Conservation (phyloP, 192 early-diverging fungal species). For the Irineochytrium annulatum region DNA sequence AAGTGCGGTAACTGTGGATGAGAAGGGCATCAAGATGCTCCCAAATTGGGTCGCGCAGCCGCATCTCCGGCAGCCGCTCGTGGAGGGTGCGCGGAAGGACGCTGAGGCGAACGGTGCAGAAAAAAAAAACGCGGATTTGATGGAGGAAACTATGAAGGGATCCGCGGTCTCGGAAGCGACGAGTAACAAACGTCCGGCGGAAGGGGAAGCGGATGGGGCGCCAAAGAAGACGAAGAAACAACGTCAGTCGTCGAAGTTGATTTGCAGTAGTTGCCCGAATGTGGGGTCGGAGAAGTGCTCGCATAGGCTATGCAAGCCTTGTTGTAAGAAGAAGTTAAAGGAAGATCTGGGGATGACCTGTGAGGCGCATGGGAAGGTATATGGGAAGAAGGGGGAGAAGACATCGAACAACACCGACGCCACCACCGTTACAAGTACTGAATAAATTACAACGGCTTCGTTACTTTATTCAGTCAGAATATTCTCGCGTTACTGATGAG, state of each 20-base stretch:
- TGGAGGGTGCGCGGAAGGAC: conserved; percentile 5
- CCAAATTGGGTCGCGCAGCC: conserved; percentile 71
- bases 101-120: background rate
- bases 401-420: too few species aligned
- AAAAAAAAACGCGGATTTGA: background rate
- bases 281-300: conserved; percentile 32
- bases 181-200: conserved; percentile 7
- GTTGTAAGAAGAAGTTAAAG: too few species aligned
- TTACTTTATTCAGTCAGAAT: too few species aligned
- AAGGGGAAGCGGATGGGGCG: background rate
- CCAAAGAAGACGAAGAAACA: background rate
- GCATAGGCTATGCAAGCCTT: conserved; percentile 31
- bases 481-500: too few species aligned
- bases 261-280: conserved; percentile 31
- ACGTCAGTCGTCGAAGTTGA: background rate
- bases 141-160: background rate
- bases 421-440: too few species aligned
- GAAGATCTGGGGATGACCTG: too few species aligned
- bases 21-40: conserved; percentile 51
- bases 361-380: too few species aligned
- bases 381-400: too few species aligned
- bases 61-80: conserved; percentile 47
- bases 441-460: too few species aligned
- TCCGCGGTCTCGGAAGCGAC: background rate
- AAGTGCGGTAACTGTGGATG: too few species aligned